A percentile compares a stretch with the other conserved stretches of the same genome.
Conservation (phyloP, 495 filamentous ascomycete species). For the Aspergillus affinis region DNA sequence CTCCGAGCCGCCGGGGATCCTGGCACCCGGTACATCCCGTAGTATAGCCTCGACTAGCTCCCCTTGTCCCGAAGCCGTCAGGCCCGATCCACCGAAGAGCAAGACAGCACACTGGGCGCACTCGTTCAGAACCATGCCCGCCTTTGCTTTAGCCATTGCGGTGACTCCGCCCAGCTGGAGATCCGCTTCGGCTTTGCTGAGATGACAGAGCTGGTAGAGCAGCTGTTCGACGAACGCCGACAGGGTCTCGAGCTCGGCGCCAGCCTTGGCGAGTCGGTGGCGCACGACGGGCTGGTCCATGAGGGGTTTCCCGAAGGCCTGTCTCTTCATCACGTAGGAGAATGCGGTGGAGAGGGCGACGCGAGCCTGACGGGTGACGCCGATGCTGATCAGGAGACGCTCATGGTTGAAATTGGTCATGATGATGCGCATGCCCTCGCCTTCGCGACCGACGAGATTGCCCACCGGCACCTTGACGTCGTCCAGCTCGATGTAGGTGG, state of each 20-base stretch:
- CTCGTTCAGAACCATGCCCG: conserved; percentile 67
- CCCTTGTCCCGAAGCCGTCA: conserved; percentile 65
- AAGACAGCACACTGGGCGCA: conserved; percentile 67
- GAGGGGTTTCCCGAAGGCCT: conserved; percentile 73
- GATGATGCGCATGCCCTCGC: conserved; percentile 69
- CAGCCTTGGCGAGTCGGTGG: conserved; percentile 68
- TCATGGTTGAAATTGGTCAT: conserved; percentile 90
- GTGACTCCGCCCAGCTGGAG: conserved; percentile 66
- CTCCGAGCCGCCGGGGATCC: conserved; percentile 71
- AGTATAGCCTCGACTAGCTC: conserved; percentile 70
- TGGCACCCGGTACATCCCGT: conserved; percentile 60
- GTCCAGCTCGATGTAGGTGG: conserved; percentile 75
- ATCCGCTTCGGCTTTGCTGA: conserved; percentile 63
- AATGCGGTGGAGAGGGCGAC: conserved; percentile 66
- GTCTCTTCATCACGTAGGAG: conserved; percentile 66
- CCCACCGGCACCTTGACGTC: conserved; percentile 67
- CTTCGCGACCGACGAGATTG: conserved; percentile 71
- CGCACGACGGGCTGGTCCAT: conserved; percentile 74
- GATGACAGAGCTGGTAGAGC: conserved; percentile 64
- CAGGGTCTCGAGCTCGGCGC: conserved; percentile 65
- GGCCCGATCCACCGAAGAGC: conserved; percentile 73
- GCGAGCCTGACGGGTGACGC: conserved; percentile 59
- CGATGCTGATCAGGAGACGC: conserved; percentile 64
- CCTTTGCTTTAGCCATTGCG: conserved; percentile 68
- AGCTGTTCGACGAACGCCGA: conserved; percentile 77